These are phyloP conservation scores for Rhynchosporium agropyri DNA, from an alignment of 2,329 filamentous ascomycete genomes.

Conservation along the genomic window DNA sequence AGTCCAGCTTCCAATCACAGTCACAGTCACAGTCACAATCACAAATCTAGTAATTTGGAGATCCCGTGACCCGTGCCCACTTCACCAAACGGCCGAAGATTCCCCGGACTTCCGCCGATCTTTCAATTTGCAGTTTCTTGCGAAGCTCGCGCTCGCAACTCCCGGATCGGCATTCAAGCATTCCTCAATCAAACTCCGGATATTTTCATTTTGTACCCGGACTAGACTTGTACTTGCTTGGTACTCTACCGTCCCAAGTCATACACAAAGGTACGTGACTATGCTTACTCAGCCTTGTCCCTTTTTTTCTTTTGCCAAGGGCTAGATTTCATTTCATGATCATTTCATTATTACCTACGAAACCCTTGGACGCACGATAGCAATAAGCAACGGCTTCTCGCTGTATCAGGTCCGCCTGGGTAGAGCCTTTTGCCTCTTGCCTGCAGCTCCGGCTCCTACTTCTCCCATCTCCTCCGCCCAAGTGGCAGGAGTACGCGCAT, in stretches of 20 bases:
- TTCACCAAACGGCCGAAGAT: not conserved
- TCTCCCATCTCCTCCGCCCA: not conserved
- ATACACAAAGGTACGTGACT: too few relatives aligned
- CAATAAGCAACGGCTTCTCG: not conserved
- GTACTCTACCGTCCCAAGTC: not conserved
- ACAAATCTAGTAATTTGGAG: not conserved
- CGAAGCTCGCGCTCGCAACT: not conserved
- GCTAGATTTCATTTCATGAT: not conserved
- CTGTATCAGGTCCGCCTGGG: slow-evolving; percentile 14
- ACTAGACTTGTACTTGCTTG: not conserved
- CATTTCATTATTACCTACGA: not conserved
- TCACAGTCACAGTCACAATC: not conserved
- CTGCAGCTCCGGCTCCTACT: not conserved
- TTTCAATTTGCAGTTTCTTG: not conserved
- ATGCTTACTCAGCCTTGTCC: not conserved
- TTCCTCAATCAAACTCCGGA: slow-evolving; percentile 3
- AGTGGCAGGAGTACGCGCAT: slow-evolving; percentile 26
- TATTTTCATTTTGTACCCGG: slow-evolving; percentile 7
- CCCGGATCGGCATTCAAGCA: not conserved
- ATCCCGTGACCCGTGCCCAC: not conserved
- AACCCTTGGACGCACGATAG: not conserved
- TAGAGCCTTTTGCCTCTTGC: not conserved
- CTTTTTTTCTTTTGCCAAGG: not conserved
- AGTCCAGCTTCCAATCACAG: not conserved
- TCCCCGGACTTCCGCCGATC: slow-evolving; percentile 5